Base-by-base conservation (phyloP, 2,329 filamentous ascomycete genomes). In the Cadophora malorum region DNA sequence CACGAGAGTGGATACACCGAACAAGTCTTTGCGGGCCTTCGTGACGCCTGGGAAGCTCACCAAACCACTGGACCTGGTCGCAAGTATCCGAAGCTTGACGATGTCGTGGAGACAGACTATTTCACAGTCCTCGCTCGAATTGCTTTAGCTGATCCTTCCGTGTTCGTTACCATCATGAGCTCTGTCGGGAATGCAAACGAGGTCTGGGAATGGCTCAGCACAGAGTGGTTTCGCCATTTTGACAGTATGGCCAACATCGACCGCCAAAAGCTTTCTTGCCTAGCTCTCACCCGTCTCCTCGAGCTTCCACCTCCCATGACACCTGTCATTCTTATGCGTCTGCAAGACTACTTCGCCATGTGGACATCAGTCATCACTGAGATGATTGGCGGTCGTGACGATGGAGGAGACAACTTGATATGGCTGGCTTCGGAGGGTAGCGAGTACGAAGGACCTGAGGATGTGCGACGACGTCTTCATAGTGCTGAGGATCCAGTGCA, bases 31-130 rank as follows among this genome's bases (percentile, higher is more conserved):
- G 84, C 87, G 71, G 87, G 86, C 9, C 83, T 95, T 0, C 88
- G 88, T 75, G 86, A 90, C 63, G 86, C 90, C 2, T 90, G 88
- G 85, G 86, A 91, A 75, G 90, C 92, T 2, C 90, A 92, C 74
- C 90, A 96, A 77, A 93, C 91, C 0, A 92, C 91, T 0, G 95
- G 96, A 0, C 94, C 95, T 0, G 91, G 92, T 75, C 86, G 86
- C 31, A 91, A 86, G 72, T 83, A 87, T 23, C 86, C 89, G 50
- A 86, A 88, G 35, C 86, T 97, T 41, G 90, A 91, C 73, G 88
- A 89, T 14, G 85, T 94, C 12, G 90, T 92, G 0, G 89, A 97
- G 76, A 91, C 91, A 0, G 92, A 97, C 76, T 97, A 97, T 78
- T 91, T 97, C 76, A 87, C 88, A 4, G 88, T 98, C 1, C 84